Percentiles rank a stretch among this genome's conserved stretches.
Evolutionary conservation across 371 early-diverging fungal genomes (phyloP).

Genomic region (Cokeromyces recurvatus): DNA sequence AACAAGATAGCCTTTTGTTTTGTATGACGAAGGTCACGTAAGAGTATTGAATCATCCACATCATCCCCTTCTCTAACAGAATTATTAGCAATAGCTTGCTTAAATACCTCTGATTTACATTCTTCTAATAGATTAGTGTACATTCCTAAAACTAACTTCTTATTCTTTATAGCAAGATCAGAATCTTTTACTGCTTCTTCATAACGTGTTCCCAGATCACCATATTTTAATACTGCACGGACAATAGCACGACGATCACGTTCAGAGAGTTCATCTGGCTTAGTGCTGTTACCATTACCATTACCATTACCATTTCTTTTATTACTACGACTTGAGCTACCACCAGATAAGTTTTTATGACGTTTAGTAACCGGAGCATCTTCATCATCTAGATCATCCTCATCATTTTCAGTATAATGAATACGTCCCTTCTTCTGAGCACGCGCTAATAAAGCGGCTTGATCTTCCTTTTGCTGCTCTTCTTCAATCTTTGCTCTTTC

Average conservation of each 20-base stretch:
- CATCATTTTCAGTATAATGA: conserved; percentile 27
- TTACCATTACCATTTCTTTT: conserved; percentile 8
- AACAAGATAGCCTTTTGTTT: conserved; percentile 76
- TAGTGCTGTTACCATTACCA: conserved; percentile 5
- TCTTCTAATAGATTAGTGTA: conserved; percentile 60
- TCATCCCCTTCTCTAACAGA: background rate
- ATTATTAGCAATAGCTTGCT: conserved; percentile 24
- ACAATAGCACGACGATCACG: conserved; percentile 81
- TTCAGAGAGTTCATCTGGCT: conserved; percentile 51
- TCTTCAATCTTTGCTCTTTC: conserved; percentile 70
- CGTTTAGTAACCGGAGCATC: too few species aligned
- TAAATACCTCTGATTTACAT: conserved; percentile 70
- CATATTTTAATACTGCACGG: conserved; percentile 77
- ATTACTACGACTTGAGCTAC: conserved; percentile 7
- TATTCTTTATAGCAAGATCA: conserved; percentile 69
- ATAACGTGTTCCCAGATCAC: conserved; percentile 71
- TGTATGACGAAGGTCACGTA: conserved; percentile 50
- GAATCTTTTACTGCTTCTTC: conserved; percentile 77
- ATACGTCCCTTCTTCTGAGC: conserved; percentile 45
- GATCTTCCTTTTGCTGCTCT: conserved; percentile 44
- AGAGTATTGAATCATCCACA: conserved; percentile 32
- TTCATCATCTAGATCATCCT: conserved; percentile 17
- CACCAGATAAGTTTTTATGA: too few species aligned
- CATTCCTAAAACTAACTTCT: conserved; percentile 51
- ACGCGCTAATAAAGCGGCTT: conserved; percentile 46